Base-by-base conservation (phyloP, 176 grass and related monocot species). In the Saccharum spontaneum region DNA sequence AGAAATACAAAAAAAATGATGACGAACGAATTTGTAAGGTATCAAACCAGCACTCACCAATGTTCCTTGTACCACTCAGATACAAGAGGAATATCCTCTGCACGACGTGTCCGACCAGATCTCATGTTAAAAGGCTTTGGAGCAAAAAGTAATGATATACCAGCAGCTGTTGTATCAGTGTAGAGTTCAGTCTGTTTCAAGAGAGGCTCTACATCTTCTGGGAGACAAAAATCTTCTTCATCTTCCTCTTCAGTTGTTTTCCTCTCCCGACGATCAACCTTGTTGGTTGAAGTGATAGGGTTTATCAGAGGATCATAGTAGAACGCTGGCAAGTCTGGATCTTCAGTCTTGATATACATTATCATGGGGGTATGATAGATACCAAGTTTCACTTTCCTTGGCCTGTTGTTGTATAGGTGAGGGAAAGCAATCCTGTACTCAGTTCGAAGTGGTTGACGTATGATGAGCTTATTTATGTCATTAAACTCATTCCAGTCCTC, bases 401-500 rank as follows among this genome's bases (percentile, higher is more conserved):
- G 96, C 43, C 93, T 94, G 69, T 98, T 98, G 78, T 98, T 98
- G 88, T 98, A 98, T 57, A 98, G 84, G 76, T 98, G 96, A 11
- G 96, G 96, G 73, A 98, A 98, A 14, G 93, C 96, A 75, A 98
- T 98, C 88, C 94, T 98, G 71, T 98, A 98, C 46, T 98, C 96
- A 7, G 96, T 98, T 64, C 96, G 86, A 63, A 98, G 93, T 73
- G 96, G 96, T 49, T 98, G 96, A 7, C 96, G 96, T 79, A 98
- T 98, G 70, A 98, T 98, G 77, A 98, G 93, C 40, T 98, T 98
- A 80, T 98, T 98, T 61, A 98, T 98, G 73, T 98, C 96, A 85
- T 98, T 98, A 78, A 98, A 98, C 81, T 98, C 96, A 89, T 98
- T 98, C 96, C 96, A 98, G 76, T 98, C 96, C 86, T 98, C 96